These are phyloP conservation scores for Teratosphaeria gauchensis DNA, from an alignment of 2,329 filamentous ascomycete species.

Conservation along the genomic window DNA sequence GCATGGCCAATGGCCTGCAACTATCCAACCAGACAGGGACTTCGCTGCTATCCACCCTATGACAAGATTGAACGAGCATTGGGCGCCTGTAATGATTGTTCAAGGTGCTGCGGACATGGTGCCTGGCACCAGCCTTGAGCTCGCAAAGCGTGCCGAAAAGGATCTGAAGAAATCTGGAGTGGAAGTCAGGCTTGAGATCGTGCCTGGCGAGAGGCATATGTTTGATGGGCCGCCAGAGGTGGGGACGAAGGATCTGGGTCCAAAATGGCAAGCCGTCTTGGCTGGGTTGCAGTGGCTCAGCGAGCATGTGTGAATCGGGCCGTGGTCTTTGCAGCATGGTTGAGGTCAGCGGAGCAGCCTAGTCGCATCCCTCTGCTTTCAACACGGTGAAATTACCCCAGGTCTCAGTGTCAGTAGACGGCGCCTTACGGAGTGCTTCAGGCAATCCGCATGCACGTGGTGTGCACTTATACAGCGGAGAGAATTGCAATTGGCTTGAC, in stretches of 20 bases:
- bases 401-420: too few relatives aligned
- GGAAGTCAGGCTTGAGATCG: constrained; percentile 8
- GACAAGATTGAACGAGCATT: constrained; percentile 7
- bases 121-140: constrained; percentile 9
- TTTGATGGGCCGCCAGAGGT: constrained; percentile 13
- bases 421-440: too few relatives aligned
- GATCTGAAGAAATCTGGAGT: constrained; percentile 9
- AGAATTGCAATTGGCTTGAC: too few relatives aligned
- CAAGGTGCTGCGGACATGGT: constrained; percentile 11
- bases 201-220: constrained; percentile 11
- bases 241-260: constrained; percentile 7
- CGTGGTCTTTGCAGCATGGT: background rate
- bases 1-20: constrained; percentile 10
- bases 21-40: constrained; percentile 10
- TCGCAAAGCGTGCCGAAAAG: constrained; percentile 8
- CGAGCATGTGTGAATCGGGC: background rate
- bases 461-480: too few relatives aligned
- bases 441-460: too few relatives aligned
- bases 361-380: too few relatives aligned
- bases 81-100: constrained; percentile 12
- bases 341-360: too few relatives aligned
- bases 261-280: constrained; percentile 9
- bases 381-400: too few relatives aligned
- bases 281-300: constrained; percentile 9
- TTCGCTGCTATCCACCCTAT: constrained; percentile 11